Conservation (phyloP, 257 asterid genomes). For the Scutellaria minor region DNA sequence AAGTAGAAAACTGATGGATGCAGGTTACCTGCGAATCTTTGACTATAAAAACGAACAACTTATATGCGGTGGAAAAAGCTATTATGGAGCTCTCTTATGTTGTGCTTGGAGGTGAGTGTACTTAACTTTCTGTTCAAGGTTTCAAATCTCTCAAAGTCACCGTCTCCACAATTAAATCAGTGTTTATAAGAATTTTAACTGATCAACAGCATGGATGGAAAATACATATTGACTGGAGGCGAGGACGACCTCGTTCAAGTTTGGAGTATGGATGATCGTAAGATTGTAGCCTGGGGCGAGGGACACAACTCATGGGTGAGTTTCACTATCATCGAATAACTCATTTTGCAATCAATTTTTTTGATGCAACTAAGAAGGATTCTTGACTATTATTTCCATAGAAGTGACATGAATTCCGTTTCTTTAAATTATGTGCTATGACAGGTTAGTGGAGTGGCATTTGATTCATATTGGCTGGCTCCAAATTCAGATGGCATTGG, state of each 20-base stretch:
- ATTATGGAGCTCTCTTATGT: slow-evolving; percentile 93
- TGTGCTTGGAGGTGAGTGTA: slow-evolving; percentile 93
- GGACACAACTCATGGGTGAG: slow-evolving; percentile 99
- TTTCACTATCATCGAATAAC: slow-evolving; percentile 22
- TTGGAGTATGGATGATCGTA: slow-evolving; percentile 98
- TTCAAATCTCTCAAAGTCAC: neutral
- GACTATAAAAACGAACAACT: slow-evolving; percentile 91
- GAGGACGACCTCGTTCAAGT: slow-evolving; percentile 99
- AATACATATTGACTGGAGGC: slow-evolving; percentile 97
- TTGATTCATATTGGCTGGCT: slow-evolving; percentile 93
- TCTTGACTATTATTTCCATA: slow-evolving; percentile 12
- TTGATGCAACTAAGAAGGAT: neutral
- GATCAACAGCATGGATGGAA: slow-evolving; percentile 88
- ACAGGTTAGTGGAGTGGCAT: slow-evolving; percentile 99
- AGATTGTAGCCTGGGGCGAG: slow-evolving; percentile 99
- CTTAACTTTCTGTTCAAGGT: slow-evolving; percentile 6
- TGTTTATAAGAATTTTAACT: slow-evolving; percentile 46
- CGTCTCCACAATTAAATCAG: slow-evolving; percentile 21
- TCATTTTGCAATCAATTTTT: slow-evolving; percentile 21
- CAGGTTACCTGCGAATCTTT: slow-evolving; percentile 91
- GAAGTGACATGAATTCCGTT: too few relatives aligned
- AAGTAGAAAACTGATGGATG: slow-evolving; percentile 39
- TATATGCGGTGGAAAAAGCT: slow-evolving; percentile 94
- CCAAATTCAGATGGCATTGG: slow-evolving; percentile 87
- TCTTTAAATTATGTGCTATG: slow-evolving; percentile 18